phyloP scores from a whole-genome alignment of 2,329 filamentous ascomycete species.

The Nigrograna mackinnonii region DNA sequence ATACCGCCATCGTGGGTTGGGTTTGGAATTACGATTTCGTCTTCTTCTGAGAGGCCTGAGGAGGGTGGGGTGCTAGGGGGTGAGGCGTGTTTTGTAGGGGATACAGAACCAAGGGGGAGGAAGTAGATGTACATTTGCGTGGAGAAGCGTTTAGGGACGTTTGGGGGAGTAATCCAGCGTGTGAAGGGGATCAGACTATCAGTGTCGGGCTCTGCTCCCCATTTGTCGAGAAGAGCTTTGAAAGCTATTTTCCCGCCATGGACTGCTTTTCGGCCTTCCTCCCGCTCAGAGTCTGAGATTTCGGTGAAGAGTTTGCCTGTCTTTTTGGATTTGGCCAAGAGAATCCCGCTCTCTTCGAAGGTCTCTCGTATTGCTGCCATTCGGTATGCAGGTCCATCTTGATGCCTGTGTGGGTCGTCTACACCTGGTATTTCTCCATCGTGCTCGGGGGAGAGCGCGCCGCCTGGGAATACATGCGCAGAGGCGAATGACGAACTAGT shows the following conservation, averaged over 20 bases:
- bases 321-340: slow-evolving; percentile 65
- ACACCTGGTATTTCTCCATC: slow-evolving; percentile 65
- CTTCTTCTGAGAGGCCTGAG: slow-evolving; percentile 22
- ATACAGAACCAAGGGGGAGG: slow-evolving; percentile 61
- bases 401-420: slow-evolving; percentile 62
- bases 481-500: slow-evolving; percentile 85
- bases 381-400: slow-evolving; percentile 75
- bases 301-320: slow-evolving; percentile 61
- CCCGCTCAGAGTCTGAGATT: slow-evolving; percentile 62
- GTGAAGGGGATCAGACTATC: slow-evolving; percentile 80
- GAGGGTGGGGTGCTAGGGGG: slow-evolving; percentile 36
- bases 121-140: slow-evolving; percentile 98
- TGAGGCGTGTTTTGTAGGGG: slow-evolving; percentile 32
- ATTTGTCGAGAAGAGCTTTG: slow-evolving; percentile 61
- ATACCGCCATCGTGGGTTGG: slow-evolving; percentile 73
- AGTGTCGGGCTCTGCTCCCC: slow-evolving; percentile 66
- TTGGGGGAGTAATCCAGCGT: slow-evolving; percentile 83
- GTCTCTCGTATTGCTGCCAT: slow-evolving; percentile 85
- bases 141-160: slow-evolving; percentile 76
- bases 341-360: slow-evolving; percentile 91
- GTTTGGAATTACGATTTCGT: slow-evolving; percentile 65
- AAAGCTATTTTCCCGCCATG: slow-evolving; percentile 71
- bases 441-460: slow-evolving; percentile 76
- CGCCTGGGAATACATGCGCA: slow-evolving; percentile 94
- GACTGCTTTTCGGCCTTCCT: slow-evolving; percentile 68